Conservation (phyloP, 805 yeast species). For the Metschnikowia peoriensis region DNA sequence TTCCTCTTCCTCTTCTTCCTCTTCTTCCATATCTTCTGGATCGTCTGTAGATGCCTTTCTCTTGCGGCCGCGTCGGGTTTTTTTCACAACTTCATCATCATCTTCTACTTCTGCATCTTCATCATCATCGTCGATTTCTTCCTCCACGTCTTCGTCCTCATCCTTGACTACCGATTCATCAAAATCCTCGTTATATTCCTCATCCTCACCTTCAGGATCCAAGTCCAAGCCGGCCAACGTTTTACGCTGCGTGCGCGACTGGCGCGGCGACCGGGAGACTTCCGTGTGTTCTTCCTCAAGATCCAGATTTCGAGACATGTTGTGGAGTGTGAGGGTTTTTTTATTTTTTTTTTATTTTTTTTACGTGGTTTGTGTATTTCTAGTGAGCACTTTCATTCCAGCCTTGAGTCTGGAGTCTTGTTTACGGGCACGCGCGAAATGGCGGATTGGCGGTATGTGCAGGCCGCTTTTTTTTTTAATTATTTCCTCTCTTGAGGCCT, state of each 20-base stretch:
- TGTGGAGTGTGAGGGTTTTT: not conserved
- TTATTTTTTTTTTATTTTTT: not conserved
- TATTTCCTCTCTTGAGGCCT: no score
- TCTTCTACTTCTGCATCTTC: slow-evolving; percentile 17
- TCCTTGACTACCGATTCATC: slow-evolving; percentile 19
- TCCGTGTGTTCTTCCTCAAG: slow-evolving; percentile 4
- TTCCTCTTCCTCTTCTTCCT: not conserved
- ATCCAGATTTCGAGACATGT: slow-evolving; percentile 8
- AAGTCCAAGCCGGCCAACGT: slow-evolving; percentile 21
- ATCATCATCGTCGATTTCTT: slow-evolving; percentile 17
- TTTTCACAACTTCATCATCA: slow-evolving; percentile 7
- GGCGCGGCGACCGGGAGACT: slow-evolving; percentile 16
- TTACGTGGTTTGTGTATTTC: not conserved
- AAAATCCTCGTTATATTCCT: slow-evolving; percentile 18
- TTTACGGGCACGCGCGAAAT: not conserved
- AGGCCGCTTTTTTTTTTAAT: not conserved
- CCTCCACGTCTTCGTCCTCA: slow-evolving; percentile 16
- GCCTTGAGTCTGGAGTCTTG: not conserved
- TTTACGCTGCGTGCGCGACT: slow-evolving; percentile 12
- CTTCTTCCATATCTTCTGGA: slow-evolving; percentile 12
- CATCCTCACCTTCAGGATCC: slow-evolving; percentile 21
- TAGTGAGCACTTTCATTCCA: no score
- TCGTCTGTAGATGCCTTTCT: slow-evolving; percentile 18
- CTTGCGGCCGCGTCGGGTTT: slow-evolving; percentile 14
- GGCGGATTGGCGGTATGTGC: not conserved